These are phyloP conservation scores for Aspergillus indologenus DNA, from an alignment of 495 filamentous ascomycete genomes.

Conservation along the genomic window DNA sequence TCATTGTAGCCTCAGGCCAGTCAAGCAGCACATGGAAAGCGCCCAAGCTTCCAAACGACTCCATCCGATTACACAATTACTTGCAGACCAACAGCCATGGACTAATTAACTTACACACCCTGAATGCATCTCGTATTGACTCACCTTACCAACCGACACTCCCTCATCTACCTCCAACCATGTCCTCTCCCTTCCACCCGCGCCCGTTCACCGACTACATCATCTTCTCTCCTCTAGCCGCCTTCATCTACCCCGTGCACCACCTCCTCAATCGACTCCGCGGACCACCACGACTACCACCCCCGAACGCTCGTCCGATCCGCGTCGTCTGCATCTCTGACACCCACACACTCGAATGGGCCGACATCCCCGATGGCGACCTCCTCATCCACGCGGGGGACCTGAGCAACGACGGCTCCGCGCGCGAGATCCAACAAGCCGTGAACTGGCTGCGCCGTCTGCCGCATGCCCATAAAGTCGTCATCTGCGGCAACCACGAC, in stretches of 20 bases:
- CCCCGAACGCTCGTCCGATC: constrained; percentile 53
- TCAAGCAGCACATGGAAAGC: neutral
- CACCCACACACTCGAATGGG: constrained; percentile 69
- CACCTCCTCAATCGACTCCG: constrained; percentile 60
- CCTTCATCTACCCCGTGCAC: constrained; percentile 55
- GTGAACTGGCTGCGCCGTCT: constrained; percentile 75
- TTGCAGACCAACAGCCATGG: no score
- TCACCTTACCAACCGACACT: neutral
- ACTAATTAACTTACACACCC: neutral
- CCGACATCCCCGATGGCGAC: constrained; percentile 69
- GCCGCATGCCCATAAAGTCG: constrained; percentile 74
- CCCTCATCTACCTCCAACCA: constrained; percentile 12
- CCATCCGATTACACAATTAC: neutral
- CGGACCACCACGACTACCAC: constrained; percentile 53
- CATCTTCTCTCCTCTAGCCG: constrained; percentile 47
- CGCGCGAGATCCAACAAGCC: constrained; percentile 67
- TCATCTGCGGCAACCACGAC: constrained; percentile 90
- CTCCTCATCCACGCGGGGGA: constrained; percentile 90
- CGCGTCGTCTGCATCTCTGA: constrained; percentile 87
- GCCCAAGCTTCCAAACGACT: neutral
- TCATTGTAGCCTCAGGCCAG: neutral
- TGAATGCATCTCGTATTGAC: neutral
- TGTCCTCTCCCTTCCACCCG: constrained; percentile 47
- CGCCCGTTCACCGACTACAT: constrained; percentile 46
- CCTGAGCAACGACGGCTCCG: constrained; percentile 68